Conservation (phyloP, 768 basidiomycete species). For the Cystofilobasidium macerans region DNA sequence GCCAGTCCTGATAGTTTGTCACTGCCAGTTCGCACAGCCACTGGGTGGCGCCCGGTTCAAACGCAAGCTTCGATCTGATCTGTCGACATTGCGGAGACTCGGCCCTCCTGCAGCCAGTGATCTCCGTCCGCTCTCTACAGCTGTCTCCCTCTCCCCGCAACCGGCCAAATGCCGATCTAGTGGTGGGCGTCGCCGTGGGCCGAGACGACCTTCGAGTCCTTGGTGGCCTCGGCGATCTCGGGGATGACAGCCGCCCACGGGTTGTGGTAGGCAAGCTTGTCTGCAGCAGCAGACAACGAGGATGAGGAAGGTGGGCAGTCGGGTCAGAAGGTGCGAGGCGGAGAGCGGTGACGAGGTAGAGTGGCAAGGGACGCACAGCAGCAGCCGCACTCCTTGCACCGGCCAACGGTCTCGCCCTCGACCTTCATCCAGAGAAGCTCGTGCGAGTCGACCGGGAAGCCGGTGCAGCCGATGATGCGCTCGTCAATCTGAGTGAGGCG, state of each 20-base stretch:
- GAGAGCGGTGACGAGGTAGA: not conserved
- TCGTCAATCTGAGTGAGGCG: conserved; percentile 52
- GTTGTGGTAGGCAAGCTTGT: conserved; percentile 26
- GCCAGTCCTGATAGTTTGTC: too few relatives aligned
- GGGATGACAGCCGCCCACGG: conserved; percentile 25
- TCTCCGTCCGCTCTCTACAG: not conserved
- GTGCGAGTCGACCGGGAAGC: conserved; percentile 88
- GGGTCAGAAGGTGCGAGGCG: not conserved
- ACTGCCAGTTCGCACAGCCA: too few relatives aligned
- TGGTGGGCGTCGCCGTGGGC: conserved; percentile 16
- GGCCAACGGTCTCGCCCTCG: not conserved
- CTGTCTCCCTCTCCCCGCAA: not conserved
- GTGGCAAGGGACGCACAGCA: conserved; percentile 3
- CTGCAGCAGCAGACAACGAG: not conserved
- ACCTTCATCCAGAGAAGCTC: conserved; percentile 71
- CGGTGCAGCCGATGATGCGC: conserved; percentile 83
- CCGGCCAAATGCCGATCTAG: too few relatives aligned
- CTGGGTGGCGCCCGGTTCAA: too few relatives aligned
- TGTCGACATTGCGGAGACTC: too few relatives aligned
- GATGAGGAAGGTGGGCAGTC: not conserved
- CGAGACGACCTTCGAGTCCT: conserved; percentile 5
- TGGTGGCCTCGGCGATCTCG: conserved; percentile 16
- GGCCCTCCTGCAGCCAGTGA: not conserved
- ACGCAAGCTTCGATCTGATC: too few relatives aligned
- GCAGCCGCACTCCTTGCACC: conserved; percentile 10